Evolutionary conservation across 1,284 basidiomycete species (phyloP).

Genomic region (Cutaneotrichosporon curvatum): DNA sequence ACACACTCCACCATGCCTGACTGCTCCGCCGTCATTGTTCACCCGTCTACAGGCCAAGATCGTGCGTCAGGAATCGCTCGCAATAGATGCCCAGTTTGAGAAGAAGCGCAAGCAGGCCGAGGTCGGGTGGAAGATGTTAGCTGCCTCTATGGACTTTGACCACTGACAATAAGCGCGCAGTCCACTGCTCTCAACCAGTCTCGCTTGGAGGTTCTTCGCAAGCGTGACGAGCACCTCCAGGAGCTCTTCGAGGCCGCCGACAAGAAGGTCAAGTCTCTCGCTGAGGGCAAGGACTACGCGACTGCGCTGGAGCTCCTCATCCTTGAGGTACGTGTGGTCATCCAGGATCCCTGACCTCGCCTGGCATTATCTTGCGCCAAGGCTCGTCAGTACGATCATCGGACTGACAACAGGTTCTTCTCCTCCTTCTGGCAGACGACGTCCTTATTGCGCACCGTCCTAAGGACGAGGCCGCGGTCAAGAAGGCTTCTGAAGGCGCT

Average conservation of each 20-base stretch:
- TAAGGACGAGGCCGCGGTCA: conserved; percentile 37
- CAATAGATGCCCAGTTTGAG: conserved; percentile 84
- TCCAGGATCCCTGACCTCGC: not conserved
- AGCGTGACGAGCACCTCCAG: conserved; percentile 86
- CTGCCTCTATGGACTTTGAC: too few species aligned
- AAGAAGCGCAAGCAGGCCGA: conserved; percentile 90
- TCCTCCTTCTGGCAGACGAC: conserved; percentile 64
- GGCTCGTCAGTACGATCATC: too few species aligned
- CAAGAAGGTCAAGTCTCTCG: conserved; percentile 57
- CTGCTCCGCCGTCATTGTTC: not conserved
- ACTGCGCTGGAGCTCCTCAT: conserved; percentile 74
- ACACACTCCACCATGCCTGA: not conserved
- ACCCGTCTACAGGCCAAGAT: conserved; percentile 67
- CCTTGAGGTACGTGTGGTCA: conserved; percentile 56
- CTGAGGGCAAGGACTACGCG: conserved; percentile 64
- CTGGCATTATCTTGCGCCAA: too few species aligned
- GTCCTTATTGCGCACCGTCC: conserved; percentile 38
- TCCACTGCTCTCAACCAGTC: conserved; percentile 96
- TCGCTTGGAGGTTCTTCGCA: conserved; percentile 80
- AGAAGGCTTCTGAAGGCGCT: conserved; percentile 31
- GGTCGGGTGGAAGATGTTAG: conserved; percentile 89
- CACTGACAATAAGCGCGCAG: conserved; percentile 60
- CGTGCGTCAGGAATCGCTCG: conserved; percentile 85
- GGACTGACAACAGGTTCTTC: conserved; percentile 48
- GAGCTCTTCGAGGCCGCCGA: conserved; percentile 76